phyloP scores from a whole-genome alignment of 2,329 filamentous ascomycete species.

The Pyricularia pennisetigena region DNA sequence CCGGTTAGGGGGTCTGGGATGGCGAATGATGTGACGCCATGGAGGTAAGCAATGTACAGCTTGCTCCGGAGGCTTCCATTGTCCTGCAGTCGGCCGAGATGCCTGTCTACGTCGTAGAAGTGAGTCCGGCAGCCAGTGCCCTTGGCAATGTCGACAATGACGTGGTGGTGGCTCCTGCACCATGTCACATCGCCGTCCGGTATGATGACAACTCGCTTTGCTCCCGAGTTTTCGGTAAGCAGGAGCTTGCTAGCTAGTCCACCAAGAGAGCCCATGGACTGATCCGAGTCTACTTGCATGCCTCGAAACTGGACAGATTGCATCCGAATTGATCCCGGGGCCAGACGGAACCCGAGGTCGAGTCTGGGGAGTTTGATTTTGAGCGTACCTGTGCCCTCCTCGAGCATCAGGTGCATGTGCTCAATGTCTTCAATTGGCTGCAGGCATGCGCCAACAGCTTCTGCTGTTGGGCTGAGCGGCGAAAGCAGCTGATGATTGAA shows the following conservation, averaged over 20 bases:
- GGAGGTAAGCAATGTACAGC: constrained; percentile 40
- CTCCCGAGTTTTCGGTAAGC: constrained; percentile 15
- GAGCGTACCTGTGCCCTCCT: constrained; percentile 12
- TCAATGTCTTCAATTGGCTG: constrained; percentile 22
- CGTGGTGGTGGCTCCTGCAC: not conserved
- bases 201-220: constrained; percentile 21
- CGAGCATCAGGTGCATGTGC: constrained; percentile 24
- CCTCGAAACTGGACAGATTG: constrained; percentile 38
- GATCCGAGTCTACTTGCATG: constrained; percentile 35
- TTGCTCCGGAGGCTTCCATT: constrained; percentile 41
- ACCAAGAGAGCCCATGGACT: constrained; percentile 34
- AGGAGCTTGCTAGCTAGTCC: constrained; percentile 41
- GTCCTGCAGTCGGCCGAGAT: constrained; percentile 38
- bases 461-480: constrained; percentile 22
- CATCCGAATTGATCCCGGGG: constrained; percentile 16
- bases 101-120: constrained; percentile 35
- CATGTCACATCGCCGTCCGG: constrained; percentile 20
- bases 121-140: constrained; percentile 19
- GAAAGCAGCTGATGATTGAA: constrained; percentile 19
- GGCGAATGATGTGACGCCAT: constrained; percentile 42
- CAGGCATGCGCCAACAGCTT: constrained; percentile 21
- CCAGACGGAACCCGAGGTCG: constrained; percentile 34
- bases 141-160: constrained; percentile 13
- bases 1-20: constrained; percentile 37
- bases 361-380: constrained; percentile 35